Percentiles rank a stretch among this genome's conserved stretches.
These are phyloP conservation scores for Sporothrix globosa DNA, from an alignment of 2,329 filamentous ascomycete genomes.

Conservation along the genomic window DNA sequence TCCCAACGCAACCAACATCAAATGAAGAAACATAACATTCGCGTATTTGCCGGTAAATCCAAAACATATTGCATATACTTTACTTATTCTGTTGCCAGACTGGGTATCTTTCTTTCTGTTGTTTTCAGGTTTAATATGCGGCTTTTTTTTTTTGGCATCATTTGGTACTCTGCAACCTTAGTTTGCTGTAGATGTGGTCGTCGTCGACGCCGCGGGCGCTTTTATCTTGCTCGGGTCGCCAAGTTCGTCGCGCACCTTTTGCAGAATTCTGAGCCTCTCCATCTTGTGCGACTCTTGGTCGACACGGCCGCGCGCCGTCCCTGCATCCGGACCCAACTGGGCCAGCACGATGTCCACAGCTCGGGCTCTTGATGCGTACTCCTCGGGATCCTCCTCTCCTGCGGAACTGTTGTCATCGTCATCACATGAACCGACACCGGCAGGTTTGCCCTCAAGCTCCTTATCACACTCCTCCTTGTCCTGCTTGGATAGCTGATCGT, in stretches of 20 bases:
- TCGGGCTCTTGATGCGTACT: no score
- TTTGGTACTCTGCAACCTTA: not conserved
- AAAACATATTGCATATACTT: not conserved
- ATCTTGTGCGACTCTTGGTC: not conserved
- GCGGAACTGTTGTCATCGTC: not conserved
- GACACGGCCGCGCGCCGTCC: not conserved
- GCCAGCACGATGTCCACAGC: not conserved
- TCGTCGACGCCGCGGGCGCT: not conserved
- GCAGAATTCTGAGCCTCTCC: slow-evolving; percentile 5
- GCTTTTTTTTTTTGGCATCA: not conserved
- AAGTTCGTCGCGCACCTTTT: not conserved
- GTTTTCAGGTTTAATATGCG: not conserved
- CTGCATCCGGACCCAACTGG: not conserved
- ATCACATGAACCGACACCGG: not conserved
- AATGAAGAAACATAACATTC: no score
- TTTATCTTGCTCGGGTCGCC: slow-evolving; percentile 16
- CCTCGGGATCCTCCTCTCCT: not conserved
- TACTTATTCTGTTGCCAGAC: not conserved
- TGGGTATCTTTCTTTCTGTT: not conserved
- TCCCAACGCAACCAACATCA: not conserved
- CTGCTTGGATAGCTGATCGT: slow-evolving; percentile 21
- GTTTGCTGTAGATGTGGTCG: not conserved
- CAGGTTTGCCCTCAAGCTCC: not conserved
- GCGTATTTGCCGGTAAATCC: not conserved
- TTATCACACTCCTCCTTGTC: not conserved